Evolutionary conservation across 1,284 basidiomycete species (phyloP), one percentile per base, ranked within the genome.

Genomic region (Rhodotorula sp.): DNA sequence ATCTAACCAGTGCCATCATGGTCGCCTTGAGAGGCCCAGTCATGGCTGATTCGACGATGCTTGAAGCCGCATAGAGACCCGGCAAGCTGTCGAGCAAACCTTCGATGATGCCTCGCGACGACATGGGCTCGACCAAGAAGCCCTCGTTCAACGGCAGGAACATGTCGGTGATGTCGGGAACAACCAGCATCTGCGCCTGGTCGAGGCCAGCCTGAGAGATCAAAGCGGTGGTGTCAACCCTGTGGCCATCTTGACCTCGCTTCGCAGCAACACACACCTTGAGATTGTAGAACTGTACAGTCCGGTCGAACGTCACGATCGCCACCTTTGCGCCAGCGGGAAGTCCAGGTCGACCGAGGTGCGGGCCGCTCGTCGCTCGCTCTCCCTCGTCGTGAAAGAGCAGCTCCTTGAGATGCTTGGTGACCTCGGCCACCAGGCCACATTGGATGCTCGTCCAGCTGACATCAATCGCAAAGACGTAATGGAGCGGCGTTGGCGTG

Each of bases 401-500:
- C 26, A 88, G 81, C 45, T 85, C 84, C 37, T 85, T 83, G 44
- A 99, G 84, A 4, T 85, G 84, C 57, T 84, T 83, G 78, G 91
- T 92, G 3, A 88, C 86, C 26, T 87, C 84, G 56, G 83, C 81
- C n/a, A 96, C 82, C 68, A 95, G 87, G 0, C 93, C 93, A 5
- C 88, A 87, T 55, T 85, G 83, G 0, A 89, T 84, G 15, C 91
- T 86, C 46, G 88, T 87, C 71, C 83, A 83, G 33, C 91, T 91
- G 54, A 96, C 89, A 77, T 99, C 96, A 68, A 99, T 85, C 0
- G 88, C 88, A 77, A 99, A 96, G n/a, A 99, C 82, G 77, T 88
- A 89, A 61, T 88, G 86, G 78, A 97, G 83, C 0, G 90, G 87
- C 55, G 82, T 79, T 0, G 94, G 94, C 66, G 81, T 78, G 68